Percentiles rank a stretch among this genome's conserved stretches.
These are phyloP conservation scores for Talaromyces sp. DNA, from an alignment of 2,329 filamentous ascomycete species.

Conservation along the genomic window DNA sequence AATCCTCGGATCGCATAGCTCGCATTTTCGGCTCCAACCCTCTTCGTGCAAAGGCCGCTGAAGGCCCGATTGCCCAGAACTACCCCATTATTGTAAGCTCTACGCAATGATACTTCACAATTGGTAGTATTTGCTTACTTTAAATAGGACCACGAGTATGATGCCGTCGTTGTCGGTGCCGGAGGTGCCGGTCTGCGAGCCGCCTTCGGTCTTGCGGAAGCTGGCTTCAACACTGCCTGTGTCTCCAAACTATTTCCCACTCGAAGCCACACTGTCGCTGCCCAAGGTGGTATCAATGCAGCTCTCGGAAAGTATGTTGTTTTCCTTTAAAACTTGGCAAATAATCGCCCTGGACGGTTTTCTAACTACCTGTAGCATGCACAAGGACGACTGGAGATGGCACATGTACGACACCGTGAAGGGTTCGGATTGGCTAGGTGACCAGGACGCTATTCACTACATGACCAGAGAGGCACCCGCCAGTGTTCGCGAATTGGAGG, in stretches of 20 bases:
- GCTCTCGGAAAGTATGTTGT: slow-evolving; percentile 42
- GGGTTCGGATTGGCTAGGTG: slow-evolving; percentile 94
- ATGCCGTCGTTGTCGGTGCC: slow-evolving; percentile 79
- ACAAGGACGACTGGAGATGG: slow-evolving; percentile 98
- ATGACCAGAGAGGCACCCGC: slow-evolving; percentile 94
- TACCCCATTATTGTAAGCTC: slow-evolving; percentile 79
- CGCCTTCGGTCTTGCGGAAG: slow-evolving; percentile 61
- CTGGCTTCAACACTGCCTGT: slow-evolving; percentile 62
- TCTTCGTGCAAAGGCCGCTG: slow-evolving; percentile 88
- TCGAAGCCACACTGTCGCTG: slow-evolving; percentile 63
- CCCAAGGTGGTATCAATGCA: slow-evolving; percentile 60
- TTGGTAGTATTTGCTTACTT: slow-evolving; percentile 20
- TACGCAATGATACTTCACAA: neutral
- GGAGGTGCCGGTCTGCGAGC: slow-evolving; percentile 62
- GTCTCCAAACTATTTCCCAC: slow-evolving; percentile 63
- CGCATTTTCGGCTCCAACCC: slow-evolving; percentile 82
- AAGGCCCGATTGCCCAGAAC: slow-evolving; percentile 78
- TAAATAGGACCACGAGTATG: slow-evolving; percentile 83
- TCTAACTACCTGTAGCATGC: slow-evolving; percentile 65
- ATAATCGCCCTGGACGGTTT: neutral
- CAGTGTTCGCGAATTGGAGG: slow-evolving; percentile 90
- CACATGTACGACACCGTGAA: slow-evolving; percentile 99
- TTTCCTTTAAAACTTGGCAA: too few species aligned
- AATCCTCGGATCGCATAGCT: slow-evolving; percentile 49
- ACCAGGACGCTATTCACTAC: slow-evolving; percentile 97